Evolutionary conservation across 176 grass and related monocot species (phyloP), one percentile per base, ranked within the genome.

Genomic region (Triticum monococcum): DNA sequence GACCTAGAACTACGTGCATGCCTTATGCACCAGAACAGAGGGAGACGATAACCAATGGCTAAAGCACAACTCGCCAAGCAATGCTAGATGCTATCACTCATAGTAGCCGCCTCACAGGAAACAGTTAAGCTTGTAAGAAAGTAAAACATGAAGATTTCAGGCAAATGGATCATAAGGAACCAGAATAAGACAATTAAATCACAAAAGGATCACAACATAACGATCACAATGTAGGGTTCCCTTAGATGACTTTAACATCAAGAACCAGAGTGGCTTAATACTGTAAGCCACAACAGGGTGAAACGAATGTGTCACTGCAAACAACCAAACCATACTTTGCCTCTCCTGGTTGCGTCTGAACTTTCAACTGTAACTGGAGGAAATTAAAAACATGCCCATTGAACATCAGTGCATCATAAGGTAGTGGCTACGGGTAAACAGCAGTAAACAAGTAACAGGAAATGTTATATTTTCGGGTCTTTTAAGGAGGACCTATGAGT

Each of bases 201-300:
- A 43, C 13, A 7, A 18, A 17, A 26, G 12, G 41, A 75, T 30
- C 3, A 62, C 61, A 62, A 62, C 3, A 79, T 79, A 23, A 62
- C 33, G 8, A 79, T 61, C 71, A 74, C 1, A 12, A 46, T 7
- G 8, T 23, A 72, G 37, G 22, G 22, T 40, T 72, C 37, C 70
- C 70, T 72, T 45, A 45, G 20, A 72, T 46, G 6, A 73, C 6
- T 72, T 43, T 46, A 73, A 41, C 38, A 73, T 73, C 11, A 13
- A 46, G 71, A 73, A 73, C n/a, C 38, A 82, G 62, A 48, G 54
- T 63, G 65, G 50, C 8, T 73, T 71, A 41, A 86, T 25, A 35
- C 45, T 71, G 24, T 12, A 79, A 64, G 22, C n/a, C 57, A 79
- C 77, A 40, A 68, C 26, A 78, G 10, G 63, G 56, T 17, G 50